A percentile compares a stretch with the other conserved stretches of the same genome.
These are phyloP conservation scores for Candida nonsorbophila DNA, from an alignment of 805 yeast species.

Conservation along the genomic window DNA sequence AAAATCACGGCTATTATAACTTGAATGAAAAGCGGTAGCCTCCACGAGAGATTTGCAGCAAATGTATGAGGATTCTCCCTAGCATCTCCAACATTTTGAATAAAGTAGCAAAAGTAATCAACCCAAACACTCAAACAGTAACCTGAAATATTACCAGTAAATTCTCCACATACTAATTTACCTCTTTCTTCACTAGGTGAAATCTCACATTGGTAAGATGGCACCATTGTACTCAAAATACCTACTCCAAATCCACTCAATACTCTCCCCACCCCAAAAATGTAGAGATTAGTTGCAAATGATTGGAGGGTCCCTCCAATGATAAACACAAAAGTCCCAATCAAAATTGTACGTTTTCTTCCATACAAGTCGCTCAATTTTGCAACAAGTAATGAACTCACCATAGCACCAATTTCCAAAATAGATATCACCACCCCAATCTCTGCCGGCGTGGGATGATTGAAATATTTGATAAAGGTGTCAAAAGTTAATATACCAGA, in stretches of 20 bases:
- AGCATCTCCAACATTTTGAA: constrained; percentile 47
- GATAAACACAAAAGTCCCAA: constrained; percentile 74
- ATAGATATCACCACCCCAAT: constrained; percentile 88
- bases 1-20: constrained; percentile 66
- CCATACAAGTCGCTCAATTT: constrained; percentile 74
- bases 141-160: constrained; percentile 80
- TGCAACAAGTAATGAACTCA: constrained; percentile 76
- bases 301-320: constrained; percentile 77
- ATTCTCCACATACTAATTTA: constrained; percentile 78
- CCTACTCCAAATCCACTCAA: constrained; percentile 88
- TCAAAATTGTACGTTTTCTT: constrained; percentile 69
- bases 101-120: constrained; percentile 68
- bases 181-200: constrained; percentile 87
- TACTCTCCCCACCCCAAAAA: constrained; percentile 69
- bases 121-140: constrained; percentile 84
- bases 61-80: constrained; percentile 28
- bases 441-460: constrained; percentile 66
- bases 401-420: constrained; percentile 80
- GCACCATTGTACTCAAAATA: constrained; percentile 74
- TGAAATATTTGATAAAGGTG: constrained; percentile 63
- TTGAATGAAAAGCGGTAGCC: constrained; percentile 73
- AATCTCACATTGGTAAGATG: constrained; percentile 84
- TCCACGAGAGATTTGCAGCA: constrained; percentile 55
- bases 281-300: constrained; percentile 45
- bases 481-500: constrained; percentile 77